These are phyloP conservation scores for Inonotus hispidus DNA, from an alignment of 1,284 basidiomycete genomes.

Conservation along the genomic window DNA sequence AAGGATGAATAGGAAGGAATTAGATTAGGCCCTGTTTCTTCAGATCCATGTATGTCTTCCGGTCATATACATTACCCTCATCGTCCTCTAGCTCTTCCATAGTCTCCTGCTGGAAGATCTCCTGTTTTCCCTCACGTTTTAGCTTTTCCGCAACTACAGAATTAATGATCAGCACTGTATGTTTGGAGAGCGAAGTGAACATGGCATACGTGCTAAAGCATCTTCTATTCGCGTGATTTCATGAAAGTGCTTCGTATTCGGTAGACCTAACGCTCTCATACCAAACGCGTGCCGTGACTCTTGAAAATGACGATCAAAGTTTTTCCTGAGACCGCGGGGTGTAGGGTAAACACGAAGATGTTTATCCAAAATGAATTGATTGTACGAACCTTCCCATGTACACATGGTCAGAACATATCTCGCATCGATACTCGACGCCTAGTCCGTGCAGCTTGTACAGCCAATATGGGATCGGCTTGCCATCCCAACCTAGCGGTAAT, in stretches of 20 bases:
- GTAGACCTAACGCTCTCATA: conserved; percentile 95
- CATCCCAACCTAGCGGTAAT: conserved; percentile 96
- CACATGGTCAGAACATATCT: conserved; percentile 94
- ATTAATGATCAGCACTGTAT: conserved; percentile 2
- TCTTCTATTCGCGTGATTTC: conserved; percentile 98
- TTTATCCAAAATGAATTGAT: conserved; percentile 17
- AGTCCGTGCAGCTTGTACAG: conserved; percentile 97
- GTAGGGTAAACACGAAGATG: not conserved
- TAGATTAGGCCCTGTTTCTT: conserved; percentile 88
- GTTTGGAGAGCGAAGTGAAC: conserved; percentile 3
- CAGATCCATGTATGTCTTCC: conserved; percentile 86
- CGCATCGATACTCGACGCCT: conserved; percentile 95
- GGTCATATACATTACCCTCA: conserved; percentile 93
- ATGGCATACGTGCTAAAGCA: conserved; percentile 78
- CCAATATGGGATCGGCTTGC: conserved; percentile 98
- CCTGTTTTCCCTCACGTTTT: conserved; percentile 88
- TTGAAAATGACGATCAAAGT: conserved; percentile 92
- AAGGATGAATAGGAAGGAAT: conserved; percentile 12
- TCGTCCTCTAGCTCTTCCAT: conserved; percentile 97
- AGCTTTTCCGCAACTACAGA: conserved; percentile 86
- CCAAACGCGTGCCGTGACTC: conserved; percentile 97
- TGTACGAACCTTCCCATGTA: conserved; percentile 82
- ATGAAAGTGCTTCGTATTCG: conserved; percentile 98
- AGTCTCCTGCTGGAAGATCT: conserved; percentile 86
- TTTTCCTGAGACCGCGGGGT: conserved; percentile 54